These are phyloP conservation scores for Cryptococcus floricola DNA, from an alignment of 1,284 basidiomycete genomes.

Conservation along the genomic window DNA sequence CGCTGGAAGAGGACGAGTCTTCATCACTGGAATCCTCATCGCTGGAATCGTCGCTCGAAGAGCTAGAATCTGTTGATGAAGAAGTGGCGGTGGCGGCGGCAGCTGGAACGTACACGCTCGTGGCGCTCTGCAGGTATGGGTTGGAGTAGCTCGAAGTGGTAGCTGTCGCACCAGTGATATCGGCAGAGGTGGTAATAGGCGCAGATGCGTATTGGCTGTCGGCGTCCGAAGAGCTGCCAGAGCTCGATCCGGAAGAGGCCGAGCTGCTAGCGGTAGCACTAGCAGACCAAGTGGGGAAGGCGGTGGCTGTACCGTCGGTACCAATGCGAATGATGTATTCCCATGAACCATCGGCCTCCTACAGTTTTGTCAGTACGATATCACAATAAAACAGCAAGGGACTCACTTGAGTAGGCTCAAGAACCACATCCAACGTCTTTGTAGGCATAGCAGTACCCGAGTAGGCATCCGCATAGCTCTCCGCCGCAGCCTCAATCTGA, in stretches of 20 bases:
- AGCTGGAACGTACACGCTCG: slow-evolving; percentile 22
- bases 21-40: slow-evolving; percentile 7
- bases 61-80: background rate
- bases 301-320: slow-evolving; percentile 45
- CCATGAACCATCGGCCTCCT: slow-evolving; percentile 47
- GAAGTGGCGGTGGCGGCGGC: slow-evolving; percentile 10
- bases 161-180: slow-evolving; percentile 7
- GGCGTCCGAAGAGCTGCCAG: slow-evolving; percentile 2
- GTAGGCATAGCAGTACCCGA: slow-evolving; percentile 41
- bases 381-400: background rate
- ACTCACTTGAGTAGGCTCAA: slow-evolving; percentile 46
- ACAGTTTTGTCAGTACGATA: background rate
- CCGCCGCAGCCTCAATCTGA: slow-evolving; percentile 28
- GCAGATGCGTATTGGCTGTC: slow-evolving; percentile 4
- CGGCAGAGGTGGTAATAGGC: slow-evolving; percentile 18
- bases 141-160: slow-evolving; percentile 10
- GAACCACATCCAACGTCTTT: slow-evolving; percentile 44
- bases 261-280: slow-evolving; percentile 10
- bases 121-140: slow-evolving; percentile 28
- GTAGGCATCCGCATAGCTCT: slow-evolving; percentile 33
- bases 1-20: slow-evolving; percentile 2
- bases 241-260: background rate
- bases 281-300: slow-evolving; percentile 28
- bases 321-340: slow-evolving; percentile 47
- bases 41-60: slow-evolving; percentile 12